Conservation (phyloP, 495 filamentous ascomycete genomes). For the Articulospora tetracladia region DNA sequence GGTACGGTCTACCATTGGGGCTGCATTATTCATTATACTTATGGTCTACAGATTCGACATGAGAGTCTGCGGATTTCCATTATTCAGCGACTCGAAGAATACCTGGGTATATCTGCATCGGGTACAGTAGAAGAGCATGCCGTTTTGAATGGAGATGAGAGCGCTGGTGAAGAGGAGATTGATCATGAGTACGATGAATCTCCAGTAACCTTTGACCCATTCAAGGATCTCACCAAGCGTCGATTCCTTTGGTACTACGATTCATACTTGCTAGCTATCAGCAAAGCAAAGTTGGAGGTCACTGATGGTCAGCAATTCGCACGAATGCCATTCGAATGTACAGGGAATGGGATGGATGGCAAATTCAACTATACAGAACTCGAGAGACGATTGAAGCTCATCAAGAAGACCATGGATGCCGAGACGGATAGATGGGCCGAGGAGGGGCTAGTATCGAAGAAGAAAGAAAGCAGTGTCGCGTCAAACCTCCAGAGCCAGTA, state of each 20-base stretch:
- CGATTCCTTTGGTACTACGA: slow-evolving; percentile 97
- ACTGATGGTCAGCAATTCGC: slow-evolving; percentile 60
- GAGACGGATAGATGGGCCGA: slow-evolving; percentile 70
- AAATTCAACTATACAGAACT: slow-evolving; percentile 80
- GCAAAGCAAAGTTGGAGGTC: slow-evolving; percentile 54
- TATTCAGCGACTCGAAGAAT: slow-evolving; percentile 78
- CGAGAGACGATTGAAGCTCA: slow-evolving; percentile 57
- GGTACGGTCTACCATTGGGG: slow-evolving; percentile 39
- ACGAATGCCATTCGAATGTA: slow-evolving; percentile 80
- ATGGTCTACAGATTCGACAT: slow-evolving; percentile 63
- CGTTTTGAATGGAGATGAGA: slow-evolving; percentile 36
- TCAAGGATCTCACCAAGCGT: slow-evolving; percentile 85
- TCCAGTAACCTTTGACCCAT: slow-evolving; percentile 63
- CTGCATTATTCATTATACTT: neutral
- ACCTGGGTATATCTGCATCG: slow-evolving; percentile 60
- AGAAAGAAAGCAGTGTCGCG: slow-evolving; percentile 69
- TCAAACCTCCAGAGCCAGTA: slow-evolving; percentile 78
- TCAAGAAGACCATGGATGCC: slow-evolving; percentile 63
- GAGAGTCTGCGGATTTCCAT: slow-evolving; percentile 86
- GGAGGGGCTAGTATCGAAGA: slow-evolving; percentile 59
- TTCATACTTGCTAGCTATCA: slow-evolving; percentile 70
- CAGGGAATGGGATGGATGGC: slow-evolving; percentile 80
- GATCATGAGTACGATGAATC: slow-evolving; percentile 49
- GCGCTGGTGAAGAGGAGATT: slow-evolving; percentile 49
- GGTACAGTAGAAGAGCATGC: slow-evolving; percentile 36